Evolutionary conservation across 345 rosid genomes (phyloP), one percentile per base, ranked within the genome.

Genomic region (Aegle marmelos): DNA sequence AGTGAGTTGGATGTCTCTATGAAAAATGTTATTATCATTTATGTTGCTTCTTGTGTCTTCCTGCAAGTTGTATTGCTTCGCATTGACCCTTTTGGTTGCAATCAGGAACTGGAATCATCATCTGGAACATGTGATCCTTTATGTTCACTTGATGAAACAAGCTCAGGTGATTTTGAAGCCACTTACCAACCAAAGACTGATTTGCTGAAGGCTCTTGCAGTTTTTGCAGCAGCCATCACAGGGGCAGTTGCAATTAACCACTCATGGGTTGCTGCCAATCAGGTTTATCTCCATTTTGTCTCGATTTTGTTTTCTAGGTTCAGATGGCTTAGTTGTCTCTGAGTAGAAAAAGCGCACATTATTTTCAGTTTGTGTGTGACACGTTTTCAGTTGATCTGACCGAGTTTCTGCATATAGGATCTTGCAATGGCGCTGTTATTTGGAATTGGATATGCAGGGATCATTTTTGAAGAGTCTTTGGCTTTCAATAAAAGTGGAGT

Each of bases 401-500:
- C 4, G 50, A 28, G n/a, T 78, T 77, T 85, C 25, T 68, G 66
- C 82, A 78, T 76, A 76, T 93, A 96, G 99, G 97, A 96, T 87
- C 80, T 91, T 84, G 99, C 99, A 28, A 96, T 94, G 99, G 97
- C 92, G 37, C 80, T 96, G 80, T 85, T 94, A 76, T 96, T 96
- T 81, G 91, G 78, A 81, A 75, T 96, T 78, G 99, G 98, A 82
- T 96, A 96, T 75, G 87, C 87, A 0, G 97, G 99, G 41, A 96
- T 94, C 78, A 88, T 96, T 79, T 96, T 96, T 59, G 98, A 94
- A 83, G 97, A 94, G 85, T 91, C 94, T 85, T 86, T 96, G 73
- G 94, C 99, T 67, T 94, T 96, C 88, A 94, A 92, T 78, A 96
- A 96, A 90, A 96, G 93, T 81, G 98, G 98, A 67, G 95, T 96